A percentile compares a stretch with the other conserved stretches of the same genome.
These are phyloP conservation scores for Teratosphaeria zuluensis DNA, from an alignment of 2,329 filamentous ascomycete genomes.

Conservation along the genomic window DNA sequence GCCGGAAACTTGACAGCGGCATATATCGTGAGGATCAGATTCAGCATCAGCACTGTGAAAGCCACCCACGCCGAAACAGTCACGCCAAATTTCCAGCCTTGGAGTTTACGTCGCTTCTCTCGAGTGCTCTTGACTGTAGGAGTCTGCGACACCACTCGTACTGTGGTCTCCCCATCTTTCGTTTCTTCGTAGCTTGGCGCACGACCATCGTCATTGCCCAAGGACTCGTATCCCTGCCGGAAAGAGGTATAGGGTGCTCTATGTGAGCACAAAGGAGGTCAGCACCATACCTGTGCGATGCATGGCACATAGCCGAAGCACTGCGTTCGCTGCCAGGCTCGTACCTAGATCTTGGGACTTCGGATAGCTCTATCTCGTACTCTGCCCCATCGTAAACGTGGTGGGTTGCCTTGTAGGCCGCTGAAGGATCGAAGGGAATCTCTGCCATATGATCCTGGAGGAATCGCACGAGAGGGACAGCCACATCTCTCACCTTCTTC, in stretches of 20 bases:
- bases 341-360: slow-evolving; percentile 5
- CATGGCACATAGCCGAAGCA: neutral
- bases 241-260: slow-evolving; percentile 8
- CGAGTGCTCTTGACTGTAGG: neutral
- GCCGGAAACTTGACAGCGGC: slow-evolving; percentile 2
- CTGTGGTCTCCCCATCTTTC: neutral
- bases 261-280: neutral
- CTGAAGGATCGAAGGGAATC: too few species aligned
- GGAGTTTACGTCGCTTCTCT: slow-evolving; percentile 4
- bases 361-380: slow-evolving; percentile 4
- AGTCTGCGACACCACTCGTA: neutral
- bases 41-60: slow-evolving; percentile 7
- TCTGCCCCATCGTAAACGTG: slow-evolving; percentile 4
- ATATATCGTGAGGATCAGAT: slow-evolving; percentile 8
- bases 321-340: neutral
- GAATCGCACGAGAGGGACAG: too few species aligned
- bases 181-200: neutral
- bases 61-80: slow-evolving; percentile 5
- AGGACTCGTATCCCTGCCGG: neutral
- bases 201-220: slow-evolving; percentile 2
- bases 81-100: slow-evolving; percentile 24
- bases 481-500: too few species aligned
- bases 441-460: too few species aligned
- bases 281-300: neutral
- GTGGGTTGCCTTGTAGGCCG: neutral